Conservation (phyloP, 768 basidiomycete genomes). For the Hypsizygus marmoreus region DNA sequence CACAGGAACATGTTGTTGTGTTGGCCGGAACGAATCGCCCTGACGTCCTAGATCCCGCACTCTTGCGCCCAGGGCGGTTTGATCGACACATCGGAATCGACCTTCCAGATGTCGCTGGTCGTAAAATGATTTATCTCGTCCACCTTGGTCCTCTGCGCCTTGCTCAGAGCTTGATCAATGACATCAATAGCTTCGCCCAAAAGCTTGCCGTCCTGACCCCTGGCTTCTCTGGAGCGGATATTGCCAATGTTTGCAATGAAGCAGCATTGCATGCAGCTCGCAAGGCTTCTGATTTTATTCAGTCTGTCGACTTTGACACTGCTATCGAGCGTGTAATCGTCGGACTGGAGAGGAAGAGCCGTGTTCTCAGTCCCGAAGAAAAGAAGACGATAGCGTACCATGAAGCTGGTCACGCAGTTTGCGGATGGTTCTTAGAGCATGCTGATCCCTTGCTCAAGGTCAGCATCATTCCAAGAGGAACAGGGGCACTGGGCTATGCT, state of each 20-base stretch:
- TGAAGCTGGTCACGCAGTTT: slow-evolving; percentile 98
- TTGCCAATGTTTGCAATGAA: slow-evolving; percentile 99
- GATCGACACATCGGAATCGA: slow-evolving; percentile 97
- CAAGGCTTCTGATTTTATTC: slow-evolving; percentile 73
- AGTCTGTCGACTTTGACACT: slow-evolving; percentile 89
- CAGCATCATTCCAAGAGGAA: slow-evolving; percentile 96
- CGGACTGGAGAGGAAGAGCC: slow-evolving; percentile 93
- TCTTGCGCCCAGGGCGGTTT: slow-evolving; percentile 97
- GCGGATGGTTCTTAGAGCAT: slow-evolving; percentile 98
- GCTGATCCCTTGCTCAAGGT: slow-evolving; percentile 97
- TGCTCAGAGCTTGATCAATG: slow-evolving; percentile 49
- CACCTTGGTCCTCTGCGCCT: slow-evolving; percentile 87
- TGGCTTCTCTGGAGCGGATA: slow-evolving; percentile 98
- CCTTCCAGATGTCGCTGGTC: slow-evolving; percentile 90
- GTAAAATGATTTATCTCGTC: slow-evolving; percentile 91
- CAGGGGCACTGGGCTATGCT: slow-evolving; percentile 94
- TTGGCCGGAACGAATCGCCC: slow-evolving; percentile 96
- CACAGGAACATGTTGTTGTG: slow-evolving; percentile 95
- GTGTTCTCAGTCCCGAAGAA: slow-evolving; percentile 91
- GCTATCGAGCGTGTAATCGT: slow-evolving; percentile 98
- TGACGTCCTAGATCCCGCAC: slow-evolving; percentile 92
- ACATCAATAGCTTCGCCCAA: slow-evolving; percentile 67
- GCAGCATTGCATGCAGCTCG: slow-evolving; percentile 95
- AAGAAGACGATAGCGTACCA: slow-evolving; percentile 99
- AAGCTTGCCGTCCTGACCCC: slow-evolving; percentile 96